Conservation (phyloP, 352 stramenopile species). For the Plasmopara muralis region DNA sequence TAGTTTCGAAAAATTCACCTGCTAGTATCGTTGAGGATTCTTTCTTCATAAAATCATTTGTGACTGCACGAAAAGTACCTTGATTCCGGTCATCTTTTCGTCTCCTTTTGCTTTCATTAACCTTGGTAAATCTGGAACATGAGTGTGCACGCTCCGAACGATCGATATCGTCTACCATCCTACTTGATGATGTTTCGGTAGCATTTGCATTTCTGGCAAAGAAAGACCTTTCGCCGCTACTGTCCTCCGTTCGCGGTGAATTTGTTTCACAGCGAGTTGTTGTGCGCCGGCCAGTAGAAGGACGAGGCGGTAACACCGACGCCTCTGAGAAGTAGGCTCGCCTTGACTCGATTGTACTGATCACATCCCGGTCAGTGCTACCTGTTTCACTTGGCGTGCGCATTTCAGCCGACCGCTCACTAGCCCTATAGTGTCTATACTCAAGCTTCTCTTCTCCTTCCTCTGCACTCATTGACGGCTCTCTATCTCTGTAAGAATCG, state of each 20-base stretch:
- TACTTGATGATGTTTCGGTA: not conserved
- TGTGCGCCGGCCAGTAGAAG: constrained; percentile 20
- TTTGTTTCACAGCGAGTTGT: constrained; percentile 21
- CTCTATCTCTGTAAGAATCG: constrained; percentile 25
- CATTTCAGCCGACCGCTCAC: constrained; percentile 19
- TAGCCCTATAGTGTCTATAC: constrained; percentile 15
- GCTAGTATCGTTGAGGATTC: constrained; percentile 1
- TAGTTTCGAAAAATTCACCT: not conserved
- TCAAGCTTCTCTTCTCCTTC: constrained; percentile 42
- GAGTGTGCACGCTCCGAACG: constrained; percentile 1
- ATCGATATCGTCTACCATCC: constrained; percentile 1
- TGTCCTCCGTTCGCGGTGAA: constrained; percentile 4
- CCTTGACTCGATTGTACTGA: constrained; percentile 16
- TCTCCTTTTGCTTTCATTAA: constrained; percentile 6
- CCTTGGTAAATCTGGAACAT: constrained; percentile 6
- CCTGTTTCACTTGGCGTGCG: constrained; percentile 25
- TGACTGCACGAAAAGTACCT: constrained; percentile 1
- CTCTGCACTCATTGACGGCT: constrained; percentile 22
- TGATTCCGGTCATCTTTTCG: constrained; percentile 2
- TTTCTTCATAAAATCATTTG: constrained; percentile 4
- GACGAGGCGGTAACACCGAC: constrained; percentile 29
- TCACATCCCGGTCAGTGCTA: constrained; percentile 20
- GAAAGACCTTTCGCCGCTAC: constrained; percentile 8
- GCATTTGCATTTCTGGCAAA: constrained; percentile 6
- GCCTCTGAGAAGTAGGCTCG: constrained; percentile 5